These are phyloP conservation scores for Zasmidium citrigriseum DNA, from an alignment of 2,329 filamentous ascomycete species.

Conservation along the genomic window DNA sequence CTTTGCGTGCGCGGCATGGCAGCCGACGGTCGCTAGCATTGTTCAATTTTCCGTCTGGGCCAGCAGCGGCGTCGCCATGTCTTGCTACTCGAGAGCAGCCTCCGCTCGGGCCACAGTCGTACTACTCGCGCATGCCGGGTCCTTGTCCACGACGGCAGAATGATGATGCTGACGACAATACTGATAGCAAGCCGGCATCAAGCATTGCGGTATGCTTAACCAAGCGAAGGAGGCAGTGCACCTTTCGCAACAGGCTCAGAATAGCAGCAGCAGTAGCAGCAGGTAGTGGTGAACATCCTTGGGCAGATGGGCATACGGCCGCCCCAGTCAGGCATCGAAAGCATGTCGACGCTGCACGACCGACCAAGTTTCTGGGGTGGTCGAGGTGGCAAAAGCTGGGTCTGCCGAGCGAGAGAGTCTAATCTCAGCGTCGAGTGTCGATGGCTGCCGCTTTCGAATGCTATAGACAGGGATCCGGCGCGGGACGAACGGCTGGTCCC, in stretches of 20 bases:
- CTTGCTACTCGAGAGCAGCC: background rate
- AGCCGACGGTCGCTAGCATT: background rate
- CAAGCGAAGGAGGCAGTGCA: slow-evolving; percentile 25
- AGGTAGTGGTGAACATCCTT: background rate
- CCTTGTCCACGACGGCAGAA: background rate
- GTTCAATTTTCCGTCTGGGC: background rate
- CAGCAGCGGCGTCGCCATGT: background rate
- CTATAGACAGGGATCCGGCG: slow-evolving; percentile 11
- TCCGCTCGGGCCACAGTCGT: background rate
- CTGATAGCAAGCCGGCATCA: background rate
- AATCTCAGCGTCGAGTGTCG: background rate
- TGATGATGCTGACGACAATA: no score
- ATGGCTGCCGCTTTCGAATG: slow-evolving; percentile 4
- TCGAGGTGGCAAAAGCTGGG: background rate
- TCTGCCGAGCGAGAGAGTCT: background rate
- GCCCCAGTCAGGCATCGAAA: slow-evolving; percentile 7
- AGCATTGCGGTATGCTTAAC: slow-evolving; percentile 15
- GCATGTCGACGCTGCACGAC: background rate
- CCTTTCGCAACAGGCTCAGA: background rate
- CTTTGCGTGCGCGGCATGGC: background rate
- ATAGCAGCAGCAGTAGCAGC: background rate
- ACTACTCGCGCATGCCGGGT: background rate
- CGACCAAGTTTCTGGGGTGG: background rate
- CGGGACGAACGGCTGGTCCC: slow-evolving; percentile 5
- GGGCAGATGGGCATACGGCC: background rate